A percentile compares a stretch with the other conserved stretches of the same genome.
These are phyloP conservation scores for Hydnum rufescens DNA, from an alignment of 768 basidiomycete genomes.

Conservation along the genomic window DNA sequence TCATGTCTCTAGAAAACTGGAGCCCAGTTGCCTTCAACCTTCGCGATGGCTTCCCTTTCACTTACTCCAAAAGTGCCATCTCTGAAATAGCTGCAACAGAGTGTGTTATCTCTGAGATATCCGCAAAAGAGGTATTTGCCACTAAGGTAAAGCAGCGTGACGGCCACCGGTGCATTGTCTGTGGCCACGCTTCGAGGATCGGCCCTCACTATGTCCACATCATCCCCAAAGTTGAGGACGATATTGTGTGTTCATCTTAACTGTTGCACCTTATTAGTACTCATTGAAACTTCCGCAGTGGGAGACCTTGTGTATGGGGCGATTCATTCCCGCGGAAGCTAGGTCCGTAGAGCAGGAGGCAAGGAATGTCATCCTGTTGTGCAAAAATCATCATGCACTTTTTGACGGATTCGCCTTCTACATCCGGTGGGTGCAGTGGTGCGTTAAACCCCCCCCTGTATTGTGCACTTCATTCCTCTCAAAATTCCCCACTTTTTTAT, in stretches of 20 bases:
- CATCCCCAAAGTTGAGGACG: not conserved
- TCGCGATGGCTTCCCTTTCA: not conserved
- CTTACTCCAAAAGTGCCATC: not conserved
- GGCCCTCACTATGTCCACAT: not conserved
- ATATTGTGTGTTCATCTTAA: not conserved
- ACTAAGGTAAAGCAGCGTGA: not conserved
- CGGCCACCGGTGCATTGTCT: not conserved
- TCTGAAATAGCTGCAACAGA: not conserved
- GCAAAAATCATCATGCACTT: not conserved
- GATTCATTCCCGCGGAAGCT: not conserved
- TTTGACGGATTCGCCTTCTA: not conserved
- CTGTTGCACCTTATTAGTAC: not conserved
- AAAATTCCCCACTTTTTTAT: not conserved
- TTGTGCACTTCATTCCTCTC: not conserved
- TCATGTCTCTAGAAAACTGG: not conserved
- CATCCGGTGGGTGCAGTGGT: not conserved
- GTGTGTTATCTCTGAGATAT: not conserved
- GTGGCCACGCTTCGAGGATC: not conserved
- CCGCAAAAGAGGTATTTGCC: not conserved
- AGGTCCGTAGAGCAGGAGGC: not conserved
- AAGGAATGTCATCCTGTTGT: not conserved
- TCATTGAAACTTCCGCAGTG: not conserved
- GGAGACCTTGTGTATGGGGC: not conserved
- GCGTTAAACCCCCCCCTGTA: too few species aligned
- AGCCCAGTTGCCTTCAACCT: not conserved